Base-by-base conservation (phyloP, 352 stramenopile genomes). In the Globisporangium echinulatum region DNA sequence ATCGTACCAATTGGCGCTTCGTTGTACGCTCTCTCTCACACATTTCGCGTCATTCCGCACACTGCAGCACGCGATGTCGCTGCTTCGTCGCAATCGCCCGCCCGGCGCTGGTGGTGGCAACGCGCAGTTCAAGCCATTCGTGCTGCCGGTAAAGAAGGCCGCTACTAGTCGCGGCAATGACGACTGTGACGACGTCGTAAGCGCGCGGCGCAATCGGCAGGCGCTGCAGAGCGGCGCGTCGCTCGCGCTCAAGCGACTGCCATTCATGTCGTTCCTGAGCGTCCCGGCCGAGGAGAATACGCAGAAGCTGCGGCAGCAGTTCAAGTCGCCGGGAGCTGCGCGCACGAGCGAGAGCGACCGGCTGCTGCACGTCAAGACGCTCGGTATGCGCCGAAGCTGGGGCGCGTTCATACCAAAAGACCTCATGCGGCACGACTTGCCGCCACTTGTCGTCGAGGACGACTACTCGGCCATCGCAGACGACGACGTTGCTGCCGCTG, bases 221-320 rank as follows among this genome's bases (percentile, higher is more conserved):
- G 69, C 78, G 13, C 56, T 90, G 42, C 70, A 75, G 52, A 77
- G 65, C 25, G 81, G 83, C 17, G 61, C 62, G 14, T 85, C 77
- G 42, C 56, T 87, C 56, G 59, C 68, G 10, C 77, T 94, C 68
- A 93, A 92, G 69, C 72, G 78, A 6, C 73, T 95, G 51, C 86
- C 84, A 15, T 85, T 95, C 59, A 61, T 95, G 46, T 93, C 84
- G 15, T 92, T 95, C 63, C 62, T 95, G 49, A 77, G 85, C 37
- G 74, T 87, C 44, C 75, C 86, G 48, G 59, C 75, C 4, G 77
- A 86, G 51, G 70, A 78, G 25, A 71, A 75, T 17, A 73, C 78
- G 19, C 70, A 85, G 56, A 74, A 72, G 13, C 61, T 95, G 17
- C 75, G 72, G 14, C 71, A 80, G 47, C 77, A 72, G 25, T 95